Evolutionary conservation across 2,329 filamentous ascomycete genomes (phyloP).

Genomic region (Colletotrichum truncatum): DNA sequence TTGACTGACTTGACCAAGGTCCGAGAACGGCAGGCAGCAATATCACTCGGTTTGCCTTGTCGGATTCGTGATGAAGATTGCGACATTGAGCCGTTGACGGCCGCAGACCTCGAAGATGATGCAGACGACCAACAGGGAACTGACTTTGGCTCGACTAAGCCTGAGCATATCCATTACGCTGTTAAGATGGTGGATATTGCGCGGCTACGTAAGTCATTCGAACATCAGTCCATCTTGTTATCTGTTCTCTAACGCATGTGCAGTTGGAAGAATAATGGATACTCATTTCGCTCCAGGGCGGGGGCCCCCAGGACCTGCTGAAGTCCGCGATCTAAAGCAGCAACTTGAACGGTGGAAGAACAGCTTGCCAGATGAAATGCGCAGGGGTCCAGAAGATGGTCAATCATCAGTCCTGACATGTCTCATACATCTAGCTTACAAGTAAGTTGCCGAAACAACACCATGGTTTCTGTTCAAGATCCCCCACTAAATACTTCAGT

Average conservation of each 20-base stretch:
- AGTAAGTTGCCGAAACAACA: slow-evolving; percentile 37
- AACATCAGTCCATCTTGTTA: too few species aligned
- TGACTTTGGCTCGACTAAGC: slow-evolving; percentile 39
- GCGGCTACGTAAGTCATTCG: slow-evolving; percentile 37
- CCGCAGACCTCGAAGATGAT: slow-evolving; percentile 42
- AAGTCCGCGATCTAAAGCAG: slow-evolving; percentile 39
- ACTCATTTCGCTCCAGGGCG: slow-evolving; percentile 46
- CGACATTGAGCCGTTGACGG: slow-evolving; percentile 45
- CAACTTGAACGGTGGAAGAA: slow-evolving; percentile 44
- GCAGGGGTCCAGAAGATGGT: slow-evolving; percentile 41
- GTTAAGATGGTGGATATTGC: slow-evolving; percentile 50
- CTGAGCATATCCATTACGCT: slow-evolving; percentile 44
- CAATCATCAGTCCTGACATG: slow-evolving; percentile 45
- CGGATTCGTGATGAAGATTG: slow-evolving; percentile 49
- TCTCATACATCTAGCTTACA: slow-evolving; percentile 47
- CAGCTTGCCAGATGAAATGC: slow-evolving; percentile 42
- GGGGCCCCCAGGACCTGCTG: slow-evolving; percentile 36
- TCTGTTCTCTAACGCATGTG: not conserved
- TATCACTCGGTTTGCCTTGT: slow-evolving; percentile 45
- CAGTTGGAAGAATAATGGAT: slow-evolving; percentile 46
- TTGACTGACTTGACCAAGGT: slow-evolving; percentile 34
- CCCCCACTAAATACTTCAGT: slow-evolving; percentile 24
- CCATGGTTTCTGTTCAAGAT: not conserved
- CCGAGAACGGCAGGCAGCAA: slow-evolving; percentile 46
- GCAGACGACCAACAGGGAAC: slow-evolving; percentile 33